phyloP scores from a whole-genome alignment of 768 basidiomycete genomes.

The Naganishia friedmannii region DNA sequence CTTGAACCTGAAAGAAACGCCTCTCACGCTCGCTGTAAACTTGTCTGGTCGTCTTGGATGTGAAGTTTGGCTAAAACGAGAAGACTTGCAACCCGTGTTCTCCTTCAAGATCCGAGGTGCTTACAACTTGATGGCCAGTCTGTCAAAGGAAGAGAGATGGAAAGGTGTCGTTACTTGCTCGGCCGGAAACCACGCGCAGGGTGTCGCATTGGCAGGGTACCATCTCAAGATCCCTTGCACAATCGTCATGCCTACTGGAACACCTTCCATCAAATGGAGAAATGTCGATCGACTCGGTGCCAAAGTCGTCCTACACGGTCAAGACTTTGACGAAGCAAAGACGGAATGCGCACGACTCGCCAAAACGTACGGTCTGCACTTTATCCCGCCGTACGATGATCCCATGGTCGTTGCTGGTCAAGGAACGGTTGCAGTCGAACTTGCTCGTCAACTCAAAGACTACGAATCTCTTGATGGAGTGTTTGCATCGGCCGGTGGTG shows the following conservation, averaged over 20 bases:
- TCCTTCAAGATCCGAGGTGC: slow-evolving; percentile 98
- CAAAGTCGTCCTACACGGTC: slow-evolving; percentile 86
- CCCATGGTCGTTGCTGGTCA: slow-evolving; percentile 96
- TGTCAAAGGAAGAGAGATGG: slow-evolving; percentile 85
- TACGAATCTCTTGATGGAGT: slow-evolving; percentile 72
- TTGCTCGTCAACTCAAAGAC: slow-evolving; percentile 80
- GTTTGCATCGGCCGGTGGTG: slow-evolving; percentile 90
- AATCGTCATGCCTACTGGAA: slow-evolving; percentile 96
- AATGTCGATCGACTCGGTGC: slow-evolving; percentile 94
- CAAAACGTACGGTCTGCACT: slow-evolving; percentile 68
- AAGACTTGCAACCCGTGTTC: slow-evolving; percentile 90
- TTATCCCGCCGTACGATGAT: slow-evolving; percentile 96
- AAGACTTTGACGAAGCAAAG: slow-evolving; percentile 95
- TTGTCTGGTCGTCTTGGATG: slow-evolving; percentile 84
- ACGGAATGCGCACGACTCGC: slow-evolving; percentile 86
- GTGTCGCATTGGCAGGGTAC: slow-evolving; percentile 90
- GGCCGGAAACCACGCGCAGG: slow-evolving; percentile 98
- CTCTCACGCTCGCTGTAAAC: slow-evolving; percentile 79
- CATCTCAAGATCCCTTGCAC: slow-evolving; percentile 87
- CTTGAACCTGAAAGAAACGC: slow-evolving; percentile 59
- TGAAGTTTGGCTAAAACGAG: slow-evolving; percentile 92
- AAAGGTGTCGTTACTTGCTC: slow-evolving; percentile 97
- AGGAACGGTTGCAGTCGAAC: slow-evolving; percentile 90
- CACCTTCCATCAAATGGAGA: slow-evolving; percentile 91
- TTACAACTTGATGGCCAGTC: slow-evolving; percentile 94